Evolutionary conservation across 345 rosid species (phyloP).

Genomic region (Melastoma malabathricum): DNA sequence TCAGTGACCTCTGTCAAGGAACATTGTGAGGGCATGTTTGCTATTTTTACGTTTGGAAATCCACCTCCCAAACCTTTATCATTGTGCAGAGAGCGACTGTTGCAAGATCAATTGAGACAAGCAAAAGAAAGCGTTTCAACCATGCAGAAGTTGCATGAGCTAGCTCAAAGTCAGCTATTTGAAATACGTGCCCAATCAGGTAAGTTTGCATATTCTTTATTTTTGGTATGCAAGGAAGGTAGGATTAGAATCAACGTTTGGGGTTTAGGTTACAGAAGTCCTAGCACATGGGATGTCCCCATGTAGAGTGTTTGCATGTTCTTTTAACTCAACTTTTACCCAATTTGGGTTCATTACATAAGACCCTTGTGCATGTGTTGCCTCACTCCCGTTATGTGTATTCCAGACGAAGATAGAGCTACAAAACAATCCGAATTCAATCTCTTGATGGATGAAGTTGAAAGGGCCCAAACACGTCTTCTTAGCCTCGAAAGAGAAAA

Average conservation of each 20-base stretch:
- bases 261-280: too few species aligned
- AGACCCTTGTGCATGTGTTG: neutral
- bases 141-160: conserved; percentile 94
- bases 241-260: too few species aligned
- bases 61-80: neutral
- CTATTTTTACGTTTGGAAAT: too few species aligned
- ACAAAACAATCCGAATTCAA: conserved; percentile 88
- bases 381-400: neutral
- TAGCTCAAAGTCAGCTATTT: conserved; percentile 95
- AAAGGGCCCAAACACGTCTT: conserved; percentile 93
- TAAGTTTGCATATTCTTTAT: conserved; percentile 10
- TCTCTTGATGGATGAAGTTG: conserved; percentile 98
- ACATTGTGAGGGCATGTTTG: neutral
- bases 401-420: conserved; percentile 82
- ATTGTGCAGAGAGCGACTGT: conserved; percentile 59
- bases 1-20: neutral
- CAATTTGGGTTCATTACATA: too few species aligned
- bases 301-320: neutral
- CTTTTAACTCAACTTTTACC: neutral
- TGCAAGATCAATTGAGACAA: conserved; percentile 98
- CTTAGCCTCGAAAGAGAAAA: conserved; percentile 94
- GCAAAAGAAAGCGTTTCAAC: conserved; percentile 86
- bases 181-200: conserved; percentile 97
- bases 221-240: too few species aligned
- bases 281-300: too few species aligned